A percentile compares a stretch with the other conserved stretches of the same genome.
Conservation (phyloP, 1,284 basidiomycete species). For the Pisolithus thermaeus region DNA sequence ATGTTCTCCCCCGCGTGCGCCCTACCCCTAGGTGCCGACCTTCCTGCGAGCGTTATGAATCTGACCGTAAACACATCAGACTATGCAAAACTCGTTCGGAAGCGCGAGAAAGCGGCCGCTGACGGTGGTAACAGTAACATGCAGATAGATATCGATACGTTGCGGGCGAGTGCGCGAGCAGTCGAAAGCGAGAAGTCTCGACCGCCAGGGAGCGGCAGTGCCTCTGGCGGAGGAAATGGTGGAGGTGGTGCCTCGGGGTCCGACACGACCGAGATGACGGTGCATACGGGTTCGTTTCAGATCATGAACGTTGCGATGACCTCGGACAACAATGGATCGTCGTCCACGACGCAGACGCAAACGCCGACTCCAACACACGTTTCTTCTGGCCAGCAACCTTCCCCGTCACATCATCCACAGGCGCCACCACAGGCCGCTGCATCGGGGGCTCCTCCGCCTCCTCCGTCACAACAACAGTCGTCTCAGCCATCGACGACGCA, state of each 20-base stretch:
- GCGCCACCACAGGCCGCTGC: neutral
- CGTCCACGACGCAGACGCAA: slow-evolving; percentile 1
- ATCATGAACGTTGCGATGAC: slow-evolving; percentile 27
- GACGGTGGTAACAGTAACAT: slow-evolving; percentile 41
- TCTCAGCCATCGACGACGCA: neutral
- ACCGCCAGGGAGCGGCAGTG: slow-evolving; percentile 11
- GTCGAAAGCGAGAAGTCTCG: slow-evolving; percentile 35
- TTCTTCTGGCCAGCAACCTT: neutral
- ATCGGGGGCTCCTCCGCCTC: neutral
- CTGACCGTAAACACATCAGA: slow-evolving; percentile 34
- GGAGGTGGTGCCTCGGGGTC: slow-evolving; percentile 17
- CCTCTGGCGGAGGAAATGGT: neutral
- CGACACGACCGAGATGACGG: slow-evolving; percentile 25
- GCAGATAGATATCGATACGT: slow-evolving; percentile 65
- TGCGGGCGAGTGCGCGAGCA: slow-evolving; percentile 65
- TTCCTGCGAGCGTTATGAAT: neutral
- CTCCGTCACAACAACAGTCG: slow-evolving; percentile 7
- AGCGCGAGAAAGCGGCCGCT: slow-evolving; percentile 57
- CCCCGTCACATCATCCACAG: neutral
- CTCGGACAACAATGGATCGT: slow-evolving; percentile 12
- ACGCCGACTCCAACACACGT: neutral
- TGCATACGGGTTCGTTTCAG: slow-evolving; percentile 53
- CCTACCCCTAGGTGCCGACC: no score
- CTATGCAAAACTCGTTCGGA: slow-evolving; percentile 73
- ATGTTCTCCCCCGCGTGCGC: no score